phyloP scores from a whole-genome alignment of 192 early-diverging fungal species.

The Helicostylum pulchrum region DNA sequence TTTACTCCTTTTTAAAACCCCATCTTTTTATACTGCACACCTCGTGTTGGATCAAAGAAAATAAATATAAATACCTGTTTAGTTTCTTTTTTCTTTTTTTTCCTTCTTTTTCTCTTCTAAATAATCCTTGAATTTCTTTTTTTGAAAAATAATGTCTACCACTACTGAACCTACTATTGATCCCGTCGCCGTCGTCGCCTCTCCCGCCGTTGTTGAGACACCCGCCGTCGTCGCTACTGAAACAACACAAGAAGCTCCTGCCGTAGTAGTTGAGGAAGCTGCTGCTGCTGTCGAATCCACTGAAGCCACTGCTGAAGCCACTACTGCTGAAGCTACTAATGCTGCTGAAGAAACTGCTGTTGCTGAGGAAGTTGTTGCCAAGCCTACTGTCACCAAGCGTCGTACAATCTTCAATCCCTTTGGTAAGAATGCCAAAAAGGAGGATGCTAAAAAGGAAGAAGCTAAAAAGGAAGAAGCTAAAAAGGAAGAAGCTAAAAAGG shows the following conservation, averaged over 20 bases:
- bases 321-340: constrained; percentile 13
- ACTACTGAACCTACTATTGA: background rate
- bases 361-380: constrained; percentile 19
- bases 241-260: constrained; percentile 1
- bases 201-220: constrained; percentile 10
- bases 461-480: background rate
- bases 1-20: too few species aligned
- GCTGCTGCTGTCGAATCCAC: constrained; percentile 16
- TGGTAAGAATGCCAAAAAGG: constrained; percentile 6
- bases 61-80: constrained; percentile 10
- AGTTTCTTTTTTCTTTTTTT: constrained; percentile 1
- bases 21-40: too few species aligned
- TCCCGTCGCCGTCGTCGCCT: constrained; percentile 6
- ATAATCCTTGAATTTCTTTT: background rate
- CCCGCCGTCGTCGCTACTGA: constrained; percentile 20
- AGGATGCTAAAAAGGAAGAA: constrained; percentile 7
- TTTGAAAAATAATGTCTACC: constrained; percentile 1
- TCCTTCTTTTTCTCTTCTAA: constrained; percentile 2
- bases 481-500: background rate
- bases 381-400: constrained; percentile 8
- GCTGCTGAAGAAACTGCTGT: constrained; percentile 11
- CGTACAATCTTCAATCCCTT: constrained; percentile 20
- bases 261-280: constrained; percentile 16
- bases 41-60: background rate
- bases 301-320: constrained; percentile 19